Base-by-base conservation (phyloP, 805 yeast genomes). In the Huiozyma naganishii region DNA sequence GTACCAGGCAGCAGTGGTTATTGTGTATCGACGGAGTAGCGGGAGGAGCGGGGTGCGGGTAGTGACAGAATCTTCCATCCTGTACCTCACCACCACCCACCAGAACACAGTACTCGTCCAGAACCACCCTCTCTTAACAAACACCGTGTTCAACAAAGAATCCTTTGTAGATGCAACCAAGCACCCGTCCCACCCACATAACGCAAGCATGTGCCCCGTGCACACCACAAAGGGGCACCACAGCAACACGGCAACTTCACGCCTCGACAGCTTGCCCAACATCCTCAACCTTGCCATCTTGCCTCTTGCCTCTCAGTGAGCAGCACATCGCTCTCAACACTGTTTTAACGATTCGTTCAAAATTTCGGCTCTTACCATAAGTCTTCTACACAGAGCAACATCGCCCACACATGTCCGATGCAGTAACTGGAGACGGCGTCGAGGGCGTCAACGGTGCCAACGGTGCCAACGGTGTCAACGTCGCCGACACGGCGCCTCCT, bases 51-150 rank as follows among this genome's bases (percentile, higher is more conserved):
- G 38, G 6, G 42, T 40, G 36, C 41, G 40, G 2, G 23, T 17
- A 17, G 23, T 17, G n/a, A n/a, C n/a, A 17, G 4, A 17, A 17
- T 17, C 23, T 5, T 11, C n/a, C 11, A 30, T 11, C 17, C 45
- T 17, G 35, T 51, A 52, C 13, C 52, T 40, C 33, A 51, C 29
- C 32, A 48, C 39, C 34, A 56, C 55, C 52, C 52, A 53, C 55
- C 56, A 52, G 17, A 55, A 48, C 4, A 71, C 70, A 4, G 73
- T 5, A 0, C 77, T 61, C 1, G 95, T 88, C 97, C 97, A 92
- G 11, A 77, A 70, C 97, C 97, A 92, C 2, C 97, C 97, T 27
- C 71, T 72, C 55, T 90, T 92, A 34, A 90, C 96, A 58, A 92
- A 85, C 6, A 73, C 39, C 17, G 71, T 72, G 61, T 90, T 90